Base-by-base conservation (phyloP, 2,329 filamentous ascomycete genomes). In the Diaporthe helianthi region DNA sequence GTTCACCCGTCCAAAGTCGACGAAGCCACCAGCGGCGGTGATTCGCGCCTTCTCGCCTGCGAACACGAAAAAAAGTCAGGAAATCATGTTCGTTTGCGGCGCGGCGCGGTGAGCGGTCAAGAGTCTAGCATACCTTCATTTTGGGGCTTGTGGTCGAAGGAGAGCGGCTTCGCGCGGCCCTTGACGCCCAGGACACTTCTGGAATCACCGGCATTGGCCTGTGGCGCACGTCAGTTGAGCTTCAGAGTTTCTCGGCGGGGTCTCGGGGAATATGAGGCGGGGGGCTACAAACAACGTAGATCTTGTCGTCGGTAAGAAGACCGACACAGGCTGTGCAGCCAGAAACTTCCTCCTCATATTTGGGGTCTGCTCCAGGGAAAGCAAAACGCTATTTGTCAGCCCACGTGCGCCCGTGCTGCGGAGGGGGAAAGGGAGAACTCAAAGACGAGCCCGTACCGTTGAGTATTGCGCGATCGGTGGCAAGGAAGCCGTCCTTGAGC, bases 71-170 rank as follows among this genome's bases (percentile, higher is more conserved):
- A 13, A 26, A 19, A 53, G 78, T 73, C 67, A 53, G 69, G 22
- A 69, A 64, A 26, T 5, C 12, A 26, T 29, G 24, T 12, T 7
- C 33, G 29, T 17, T 2, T n/a, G 22, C 55, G 38, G 41, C 22
- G 41, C 52, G 33, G 51, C 52, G 36, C 15, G 19, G 15, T 17
- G 4, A 24, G n/a, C 17, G 36, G 36, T 58, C 26, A 19, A 46
- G 38, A 24, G 22, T 44, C 70, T 29, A 58, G 69, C 85, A 69
- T 79, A 97, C 94, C 93, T 87, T 99, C 96, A 75, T 98, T 98
- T 80, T 98, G 94, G 51, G 96, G 96, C 84, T 99, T 99, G 86
- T 99, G 96, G 80, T 99, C 96, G 79, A 97, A 97, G n/a, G 96
- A 99, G 71, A 99, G 86, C 65, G 96, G 96, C 84, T 98, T 99